These are phyloP conservation scores for Hericium erinaceus DNA, from an alignment of 768 basidiomycete genomes.

Conservation along the genomic window DNA sequence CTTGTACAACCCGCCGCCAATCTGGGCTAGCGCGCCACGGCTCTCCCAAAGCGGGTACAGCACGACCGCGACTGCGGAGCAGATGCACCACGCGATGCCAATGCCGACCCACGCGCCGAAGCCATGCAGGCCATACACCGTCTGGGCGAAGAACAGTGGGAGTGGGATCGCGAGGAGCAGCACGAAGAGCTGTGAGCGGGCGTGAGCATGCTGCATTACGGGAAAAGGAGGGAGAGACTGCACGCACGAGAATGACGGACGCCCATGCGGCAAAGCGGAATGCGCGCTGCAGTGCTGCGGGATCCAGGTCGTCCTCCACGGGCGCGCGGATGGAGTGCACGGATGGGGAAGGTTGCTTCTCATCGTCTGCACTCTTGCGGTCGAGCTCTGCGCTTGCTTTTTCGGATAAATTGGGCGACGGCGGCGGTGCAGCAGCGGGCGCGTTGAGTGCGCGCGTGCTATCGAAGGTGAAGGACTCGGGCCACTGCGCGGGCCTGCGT, in stretches of 20 bases:
- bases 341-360: slow-evolving; percentile 22
- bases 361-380: slow-evolving; percentile 23
- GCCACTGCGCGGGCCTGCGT: slow-evolving; percentile 38
- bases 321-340: slow-evolving; percentile 16
- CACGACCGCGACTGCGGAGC: slow-evolving; percentile 66
- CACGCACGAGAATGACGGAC: slow-evolving; percentile 52
- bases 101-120: slow-evolving; percentile 75
- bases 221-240: not conserved
- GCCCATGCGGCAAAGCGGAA: slow-evolving; percentile 77
- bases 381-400: slow-evolving; percentile 12
- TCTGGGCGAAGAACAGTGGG: slow-evolving; percentile 77
- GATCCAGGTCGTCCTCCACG: slow-evolving; percentile 51
- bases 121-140: slow-evolving; percentile 55
- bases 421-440: slow-evolving; percentile 11
- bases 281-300: slow-evolving; percentile 55
- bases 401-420: not conserved
- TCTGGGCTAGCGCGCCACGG: slow-evolving; percentile 49
- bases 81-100: slow-evolving; percentile 79
- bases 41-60: slow-evolving; percentile 86
- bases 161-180: slow-evolving; percentile 73
- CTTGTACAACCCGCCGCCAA: slow-evolving; percentile 54
- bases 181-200: slow-evolving; percentile 37
- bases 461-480: slow-evolving; percentile 77
- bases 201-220: not conserved
- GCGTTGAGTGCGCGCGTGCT: slow-evolving; percentile 71